These are phyloP conservation scores for Pichia sp. DNA, from an alignment of 1,139 yeast genomes.

Conservation along the genomic window DNA sequence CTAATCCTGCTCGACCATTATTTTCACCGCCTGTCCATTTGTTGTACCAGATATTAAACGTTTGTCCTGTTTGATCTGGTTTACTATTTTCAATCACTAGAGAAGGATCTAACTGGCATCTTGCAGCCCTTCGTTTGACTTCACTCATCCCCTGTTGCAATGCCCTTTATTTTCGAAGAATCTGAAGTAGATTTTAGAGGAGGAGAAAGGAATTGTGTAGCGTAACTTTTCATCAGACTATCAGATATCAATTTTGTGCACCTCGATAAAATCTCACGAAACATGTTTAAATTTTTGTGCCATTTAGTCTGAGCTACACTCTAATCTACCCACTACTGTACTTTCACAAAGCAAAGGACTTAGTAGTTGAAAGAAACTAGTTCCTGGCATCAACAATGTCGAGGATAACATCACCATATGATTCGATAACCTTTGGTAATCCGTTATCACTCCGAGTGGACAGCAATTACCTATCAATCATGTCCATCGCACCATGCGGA, in stretches of 20 bases:
- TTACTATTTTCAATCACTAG: constrained; percentile 56
- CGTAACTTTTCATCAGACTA: too few relatives aligned
- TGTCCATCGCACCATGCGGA: constrained; percentile 89
- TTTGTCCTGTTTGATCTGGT: constrained; percentile 78
- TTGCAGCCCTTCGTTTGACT: constrained; percentile 43
- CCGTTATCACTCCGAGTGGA: constrained; percentile 82
- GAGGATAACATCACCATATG: constrained; percentile 24
- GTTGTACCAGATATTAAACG: constrained; percentile 83
- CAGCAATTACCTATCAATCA: constrained; percentile 50
- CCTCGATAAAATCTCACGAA: background rate
- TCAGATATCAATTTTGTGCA: background rate
- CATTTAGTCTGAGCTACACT: background rate
- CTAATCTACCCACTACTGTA: too few relatives aligned
- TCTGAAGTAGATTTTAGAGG: too few relatives aligned
- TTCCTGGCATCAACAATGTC: constrained; percentile 9
- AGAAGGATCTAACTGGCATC: constrained; percentile 70
- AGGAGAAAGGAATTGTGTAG: too few relatives aligned
- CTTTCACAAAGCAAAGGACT: too few relatives aligned
- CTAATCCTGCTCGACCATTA: constrained; percentile 33
- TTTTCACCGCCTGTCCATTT: constrained; percentile 79
- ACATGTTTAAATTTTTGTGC: background rate
- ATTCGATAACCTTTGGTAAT: constrained; percentile 58
- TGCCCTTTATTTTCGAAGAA: too few relatives aligned
- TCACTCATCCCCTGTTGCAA: too few relatives aligned
- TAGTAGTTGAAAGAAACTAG: background rate